phyloP scores from a whole-genome alignment of 2,329 filamentous ascomycete species.

The Epichloe typhina region DNA sequence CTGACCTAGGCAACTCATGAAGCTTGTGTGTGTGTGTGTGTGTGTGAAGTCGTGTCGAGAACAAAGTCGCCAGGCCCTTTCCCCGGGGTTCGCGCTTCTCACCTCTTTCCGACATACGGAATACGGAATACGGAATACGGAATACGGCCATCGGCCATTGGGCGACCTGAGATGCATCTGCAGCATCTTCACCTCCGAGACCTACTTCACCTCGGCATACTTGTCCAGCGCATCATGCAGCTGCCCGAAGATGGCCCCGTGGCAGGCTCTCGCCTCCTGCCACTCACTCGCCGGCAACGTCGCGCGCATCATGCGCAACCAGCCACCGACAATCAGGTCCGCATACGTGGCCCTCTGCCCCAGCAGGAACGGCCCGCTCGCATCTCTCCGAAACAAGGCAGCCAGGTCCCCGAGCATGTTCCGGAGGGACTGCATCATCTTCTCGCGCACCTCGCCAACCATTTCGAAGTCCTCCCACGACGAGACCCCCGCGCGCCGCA shows the following conservation, averaged over 20 bases:
- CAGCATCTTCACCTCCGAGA: no score
- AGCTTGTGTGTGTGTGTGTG: no score
- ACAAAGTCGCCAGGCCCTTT: no score
- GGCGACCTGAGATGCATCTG: no score
- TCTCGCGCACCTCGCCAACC: conserved; percentile 24
- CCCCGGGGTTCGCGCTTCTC: no score
- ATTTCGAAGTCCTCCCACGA: conserved; percentile 32
- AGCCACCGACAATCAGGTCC: conserved; percentile 43
- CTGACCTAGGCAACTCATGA: no score
- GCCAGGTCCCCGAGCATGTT: conserved; percentile 27
- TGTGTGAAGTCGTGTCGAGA: no score
- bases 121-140: no score
- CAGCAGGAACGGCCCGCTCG: conserved; percentile 34
- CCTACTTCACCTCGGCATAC: conserved; percentile 16
- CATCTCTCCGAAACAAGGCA: conserved; percentile 24
- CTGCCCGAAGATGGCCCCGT: conserved; percentile 35
- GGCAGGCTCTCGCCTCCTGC: conserved; percentile 32
- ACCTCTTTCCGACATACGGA: no score
- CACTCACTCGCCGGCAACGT: conserved; percentile 32
- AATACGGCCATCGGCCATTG: no score
- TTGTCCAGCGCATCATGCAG: conserved; percentile 32
- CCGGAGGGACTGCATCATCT: conserved; percentile 26
- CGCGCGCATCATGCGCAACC: conserved; percentile 33
- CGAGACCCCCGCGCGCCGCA: conserved; percentile 28
- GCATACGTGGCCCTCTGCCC: conserved; percentile 34